A percentile compares a stretch with the other conserved stretches of the same genome.
These are phyloP conservation scores for Immersiella caudata DNA, from an alignment of 495 filamentous ascomycete species.

Conservation along the genomic window DNA sequence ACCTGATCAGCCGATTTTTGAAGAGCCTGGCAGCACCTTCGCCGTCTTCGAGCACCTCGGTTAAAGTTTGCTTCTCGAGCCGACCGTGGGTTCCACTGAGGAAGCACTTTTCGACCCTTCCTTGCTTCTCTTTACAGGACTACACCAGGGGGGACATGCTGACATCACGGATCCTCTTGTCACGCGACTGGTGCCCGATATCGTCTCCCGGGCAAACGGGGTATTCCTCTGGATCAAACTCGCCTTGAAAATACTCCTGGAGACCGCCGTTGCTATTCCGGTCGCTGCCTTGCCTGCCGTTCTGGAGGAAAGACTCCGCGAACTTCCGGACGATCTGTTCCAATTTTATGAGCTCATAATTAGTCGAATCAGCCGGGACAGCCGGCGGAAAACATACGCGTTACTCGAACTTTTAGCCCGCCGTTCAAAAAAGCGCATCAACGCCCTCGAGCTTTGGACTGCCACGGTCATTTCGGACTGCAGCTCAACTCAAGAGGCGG, in stretches of 20 bases:
- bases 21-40: neutral
- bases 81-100: neutral
- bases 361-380: neutral
- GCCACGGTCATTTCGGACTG: too few species aligned
- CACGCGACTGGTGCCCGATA: neutral
- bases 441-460: too few species aligned
- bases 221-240: constrained; percentile 1
- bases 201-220: neutral
- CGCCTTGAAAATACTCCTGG: neutral
- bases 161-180: neutral
- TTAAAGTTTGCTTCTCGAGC: neutral
- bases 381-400: neutral
- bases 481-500: neutral
- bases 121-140: neutral
- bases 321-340: neutral
- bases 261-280: neutral
- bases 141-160: neutral
- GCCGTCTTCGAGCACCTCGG: neutral
- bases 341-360: neutral
- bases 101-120: neutral
- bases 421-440: too few species aligned
- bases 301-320: neutral
- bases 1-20: neutral
- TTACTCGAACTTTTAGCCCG: neutral
- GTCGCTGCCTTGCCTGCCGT: neutral